These are phyloP conservation scores for Orbilia brochopaga DNA, from an alignment of 2,329 filamentous ascomycete genomes.

Conservation along the genomic window DNA sequence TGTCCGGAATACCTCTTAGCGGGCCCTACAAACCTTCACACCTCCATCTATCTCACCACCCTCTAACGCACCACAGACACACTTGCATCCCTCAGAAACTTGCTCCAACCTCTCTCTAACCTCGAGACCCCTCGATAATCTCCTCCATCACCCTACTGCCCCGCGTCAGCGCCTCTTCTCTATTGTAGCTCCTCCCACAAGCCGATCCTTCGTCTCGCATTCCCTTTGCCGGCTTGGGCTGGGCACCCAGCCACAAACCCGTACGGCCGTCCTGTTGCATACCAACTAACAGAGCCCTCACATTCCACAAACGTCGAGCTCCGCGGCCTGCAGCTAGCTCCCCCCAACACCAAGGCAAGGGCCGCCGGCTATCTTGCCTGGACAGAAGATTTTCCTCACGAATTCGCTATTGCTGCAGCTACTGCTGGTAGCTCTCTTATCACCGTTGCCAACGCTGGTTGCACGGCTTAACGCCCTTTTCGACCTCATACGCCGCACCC, in stretches of 20 bases:
- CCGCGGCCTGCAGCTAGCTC: slow-evolving; percentile 7
- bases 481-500: background rate
- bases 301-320: slow-evolving; percentile 9
- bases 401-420: background rate
- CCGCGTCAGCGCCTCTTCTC: background rate
- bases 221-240: slow-evolving; percentile 7
- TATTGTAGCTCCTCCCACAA: background rate
- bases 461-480: background rate
- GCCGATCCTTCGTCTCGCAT: background rate
- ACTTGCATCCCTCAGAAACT: background rate
- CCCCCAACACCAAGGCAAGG: background rate
- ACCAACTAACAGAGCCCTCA: background rate
- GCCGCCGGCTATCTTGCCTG: slow-evolving; percentile 8
- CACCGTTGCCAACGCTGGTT: background rate
- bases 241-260: slow-evolving; percentile 8
- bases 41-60: background rate
- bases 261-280: slow-evolving; percentile 22
- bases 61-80: background rate
- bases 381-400: background rate
- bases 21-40: slow-evolving; percentile 2
- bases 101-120: background rate
- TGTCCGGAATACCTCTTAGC: background rate
- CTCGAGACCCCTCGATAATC: background rate
- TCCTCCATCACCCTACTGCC: background rate
- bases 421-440: background rate